Conservation (phyloP, 306 rosid species). For the Dalbergia cochinchinensis region DNA sequence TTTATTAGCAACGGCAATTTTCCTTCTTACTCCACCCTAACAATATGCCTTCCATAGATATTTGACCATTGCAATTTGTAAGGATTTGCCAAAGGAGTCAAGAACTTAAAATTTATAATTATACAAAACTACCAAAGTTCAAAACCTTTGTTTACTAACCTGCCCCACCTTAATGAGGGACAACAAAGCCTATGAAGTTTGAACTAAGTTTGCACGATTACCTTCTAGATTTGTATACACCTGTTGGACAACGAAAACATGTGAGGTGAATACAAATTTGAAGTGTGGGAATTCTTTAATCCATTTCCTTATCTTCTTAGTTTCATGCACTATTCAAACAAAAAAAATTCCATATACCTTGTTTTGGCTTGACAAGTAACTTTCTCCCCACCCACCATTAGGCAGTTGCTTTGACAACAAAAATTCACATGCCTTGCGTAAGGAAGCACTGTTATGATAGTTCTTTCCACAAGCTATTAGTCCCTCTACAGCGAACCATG, state of each 20-base stretch:
- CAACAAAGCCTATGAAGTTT: constrained; percentile 78
- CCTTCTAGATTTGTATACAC: constrained; percentile 73
- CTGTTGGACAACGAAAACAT: constrained; percentile 40
- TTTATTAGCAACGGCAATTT: too few species aligned
- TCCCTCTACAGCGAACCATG: constrained; percentile 76
- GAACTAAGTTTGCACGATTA: constrained; percentile 64
- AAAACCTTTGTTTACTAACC: constrained; percentile 50
- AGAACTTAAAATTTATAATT: too few species aligned
- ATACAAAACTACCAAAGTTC: not conserved
- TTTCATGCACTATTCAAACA: not conserved
- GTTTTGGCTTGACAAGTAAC: constrained; percentile 71
- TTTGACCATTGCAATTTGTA: not conserved
- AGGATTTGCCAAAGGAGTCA: too few species aligned
- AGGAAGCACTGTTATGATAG: constrained; percentile 48
- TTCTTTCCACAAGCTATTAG: constrained; percentile 58
- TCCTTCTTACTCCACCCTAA: too few species aligned
- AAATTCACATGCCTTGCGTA: constrained; percentile 68
- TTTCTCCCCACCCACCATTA: constrained; percentile 88
- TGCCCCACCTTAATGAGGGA: constrained; percentile 79
- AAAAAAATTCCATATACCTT: constrained; percentile 49
- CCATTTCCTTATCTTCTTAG: too few species aligned
- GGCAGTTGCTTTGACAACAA: constrained; percentile 75
- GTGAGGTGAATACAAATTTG: too few species aligned
- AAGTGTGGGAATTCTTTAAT: too few species aligned
- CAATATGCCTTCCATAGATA: too few species aligned